Conservation (phyloP, 129 eudicot genomes). For the Pseudognaphalium luteoalbum region DNA sequence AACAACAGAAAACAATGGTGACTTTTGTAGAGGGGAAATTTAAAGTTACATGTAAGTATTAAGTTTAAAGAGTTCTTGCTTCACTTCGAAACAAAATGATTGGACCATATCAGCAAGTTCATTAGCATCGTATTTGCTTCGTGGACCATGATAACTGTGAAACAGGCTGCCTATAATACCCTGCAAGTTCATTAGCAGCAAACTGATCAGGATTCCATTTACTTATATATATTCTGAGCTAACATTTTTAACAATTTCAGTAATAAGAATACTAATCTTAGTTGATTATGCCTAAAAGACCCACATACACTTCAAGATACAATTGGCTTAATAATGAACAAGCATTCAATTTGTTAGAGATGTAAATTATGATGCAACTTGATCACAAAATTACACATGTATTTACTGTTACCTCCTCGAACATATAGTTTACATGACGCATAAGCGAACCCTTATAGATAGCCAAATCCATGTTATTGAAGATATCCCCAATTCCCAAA, state of each 20-base stretch:
- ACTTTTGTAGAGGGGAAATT: neutral
- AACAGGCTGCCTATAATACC: slow-evolving; percentile 8
- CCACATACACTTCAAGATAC: neutral
- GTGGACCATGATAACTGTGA: slow-evolving; percentile 4
- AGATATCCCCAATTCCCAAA: neutral
- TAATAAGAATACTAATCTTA: neutral
- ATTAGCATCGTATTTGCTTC: slow-evolving; percentile 2
- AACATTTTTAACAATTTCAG: neutral
- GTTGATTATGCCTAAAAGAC: neutral
- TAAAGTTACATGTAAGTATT: slow-evolving; percentile 15
- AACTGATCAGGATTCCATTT: no score
- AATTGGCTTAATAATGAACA: neutral
- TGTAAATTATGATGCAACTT: neutral
- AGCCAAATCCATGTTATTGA: slow-evolving; percentile 16
- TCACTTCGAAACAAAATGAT: slow-evolving; percentile 21
- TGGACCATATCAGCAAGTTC: slow-evolving; percentile 18
- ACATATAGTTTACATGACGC: slow-evolving; percentile 20
- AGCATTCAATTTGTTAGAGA: neutral
- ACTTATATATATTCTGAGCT: no score
- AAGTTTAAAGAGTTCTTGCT: slow-evolving; percentile 28
- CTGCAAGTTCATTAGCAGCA: neutral
- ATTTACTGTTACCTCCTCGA: slow-evolving; percentile 22
- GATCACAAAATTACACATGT: neutral
- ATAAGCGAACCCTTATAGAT: neutral
- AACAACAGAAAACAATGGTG: neutral